Evolutionary conservation across 192 early-diverging fungal genomes (phyloP), one percentile per base, ranked within the genome.

Genomic region (Dissophora ornata): DNA sequence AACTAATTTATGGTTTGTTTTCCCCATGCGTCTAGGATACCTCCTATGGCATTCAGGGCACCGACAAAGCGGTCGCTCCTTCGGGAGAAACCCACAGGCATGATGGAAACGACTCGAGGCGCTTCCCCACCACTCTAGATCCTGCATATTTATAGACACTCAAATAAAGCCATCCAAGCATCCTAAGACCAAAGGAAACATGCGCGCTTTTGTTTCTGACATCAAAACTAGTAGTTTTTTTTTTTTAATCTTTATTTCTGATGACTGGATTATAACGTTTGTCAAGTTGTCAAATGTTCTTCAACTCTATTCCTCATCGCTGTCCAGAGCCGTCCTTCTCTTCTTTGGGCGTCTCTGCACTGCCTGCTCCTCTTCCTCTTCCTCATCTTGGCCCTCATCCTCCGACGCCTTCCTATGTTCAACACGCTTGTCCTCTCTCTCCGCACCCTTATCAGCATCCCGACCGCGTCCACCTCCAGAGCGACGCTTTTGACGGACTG

Each of bases 221-320:
- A n/a, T n/a, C n/a, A n/a, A n/a, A n/a, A n/a, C n/a, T n/a, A n/a
- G n/a, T n/a, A n/a, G n/a, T n/a, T n/a, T n/a, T n/a, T n/a, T n/a
- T n/a, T n/a, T n/a, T n/a, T n/a, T n/a, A n/a, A n/a, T n/a, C n/a
- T n/a, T n/a, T n/a, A n/a, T n/a, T n/a, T n/a, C n/a, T n/a, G n/a
- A n/a, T n/a, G n/a, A n/a, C n/a, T n/a, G n/a, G n/a, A n/a, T n/a
- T n/a, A n/a, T n/a, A n/a, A n/a, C n/a, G n/a, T n/a, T n/a, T n/a
- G n/a, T n/a, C n/a, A n/a, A n/a, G n/a, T n/a, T n/a, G n/a, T n/a
- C n/a, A n/a, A n/a, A n/a, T n/a, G n/a, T n/a, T n/a, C n/a, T n/a
- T n/a, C n/a, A n/a, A n/a, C n/a, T n/a, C 32, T 68, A 71, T 45
- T 75, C 73, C 1, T 82, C 84, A n/a, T 85, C 75, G 26, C 79